Evolutionary conservation across 2,329 filamentous ascomycete genomes (phyloP), one percentile per base, ranked within the genome.

Genomic region (Hansfordia pulvinata): DNA sequence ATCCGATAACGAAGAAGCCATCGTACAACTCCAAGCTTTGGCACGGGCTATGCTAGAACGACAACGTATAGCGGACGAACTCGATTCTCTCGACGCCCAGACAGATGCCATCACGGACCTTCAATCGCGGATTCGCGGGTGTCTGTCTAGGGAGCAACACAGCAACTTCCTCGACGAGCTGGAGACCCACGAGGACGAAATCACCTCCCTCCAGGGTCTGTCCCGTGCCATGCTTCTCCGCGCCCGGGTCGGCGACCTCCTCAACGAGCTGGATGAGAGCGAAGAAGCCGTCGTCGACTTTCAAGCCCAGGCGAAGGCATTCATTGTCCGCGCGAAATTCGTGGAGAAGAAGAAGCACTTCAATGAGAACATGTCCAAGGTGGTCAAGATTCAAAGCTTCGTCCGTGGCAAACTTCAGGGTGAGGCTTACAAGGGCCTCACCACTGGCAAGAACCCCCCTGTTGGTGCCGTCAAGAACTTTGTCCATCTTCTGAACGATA

Each of bases 381-480:
- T 98, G 15, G 77, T 98, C 62, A 98, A 98, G 54, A 85, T 96
- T 30, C 92, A 98, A 50, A 98, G 90, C 49, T 93, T 96, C 39
- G 77, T 96, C 28, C 76, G 90, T 34, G 90, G 78, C 37, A 90
- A 92, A 47, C 82, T 96, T 26, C 90, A 98, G 52, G 90, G 90
- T 27, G 84, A 98, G 54, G 90, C 90, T 3, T 98, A 98, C 63
- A 94, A 93, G 67, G 93, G 83, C 48, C 64, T 98, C 37, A 96
- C 86, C 3, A 86, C 76, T 17, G 92, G 90, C 33, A 94, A 93
- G 57, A 96, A 96, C 46, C 90, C 90, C 14, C 90, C 90, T 1
- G 85, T 98, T 32, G 84, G 84, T 20, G 93, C 92, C 1, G 83
- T 98, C 47, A 94, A 96, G 61, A 92, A 92, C 48, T 98, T 98